Conservation (phyloP, 768 basidiomycete species). For the Amanita rubescens region DNA sequence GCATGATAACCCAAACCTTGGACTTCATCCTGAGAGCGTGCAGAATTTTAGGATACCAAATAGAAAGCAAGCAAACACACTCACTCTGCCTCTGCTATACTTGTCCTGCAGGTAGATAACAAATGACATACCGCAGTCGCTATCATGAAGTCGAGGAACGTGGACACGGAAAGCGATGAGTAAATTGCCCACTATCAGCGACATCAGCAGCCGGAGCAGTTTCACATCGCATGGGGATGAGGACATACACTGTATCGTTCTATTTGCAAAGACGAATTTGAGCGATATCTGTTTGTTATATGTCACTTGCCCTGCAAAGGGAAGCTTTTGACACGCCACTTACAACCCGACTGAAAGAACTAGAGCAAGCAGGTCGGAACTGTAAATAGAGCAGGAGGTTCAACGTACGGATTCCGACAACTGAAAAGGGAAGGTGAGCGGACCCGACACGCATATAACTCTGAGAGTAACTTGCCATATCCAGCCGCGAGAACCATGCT, state of each 20-base stretch:
- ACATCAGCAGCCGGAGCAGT: not conserved
- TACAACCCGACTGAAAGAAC: too few relatives aligned
- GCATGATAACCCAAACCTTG: slow-evolving; percentile 13
- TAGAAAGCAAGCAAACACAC: not conserved
- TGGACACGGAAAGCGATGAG: not conserved
- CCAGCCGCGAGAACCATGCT: not conserved
- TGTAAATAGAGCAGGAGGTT: too few relatives aligned
- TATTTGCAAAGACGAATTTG: too few relatives aligned
- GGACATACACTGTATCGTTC: not conserved
- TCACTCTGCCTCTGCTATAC: too few relatives aligned
- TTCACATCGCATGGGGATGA: not conserved
- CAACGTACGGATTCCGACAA: too few relatives aligned
- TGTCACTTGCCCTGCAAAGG: not conserved
- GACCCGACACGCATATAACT: too few relatives aligned
- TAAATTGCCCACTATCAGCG: not conserved
- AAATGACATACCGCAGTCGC: not conserved
- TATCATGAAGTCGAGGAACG: not conserved
- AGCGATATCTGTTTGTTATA: not conserved
- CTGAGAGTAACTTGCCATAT: not conserved
- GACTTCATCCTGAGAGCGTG: slow-evolving; percentile 11
- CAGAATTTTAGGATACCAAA: not conserved
- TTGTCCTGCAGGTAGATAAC: not conserved
- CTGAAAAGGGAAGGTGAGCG: too few relatives aligned
- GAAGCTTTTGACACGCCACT: too few relatives aligned
- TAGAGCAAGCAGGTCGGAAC: too few relatives aligned